Conservation (phyloP, 2,329 filamentous ascomycete genomes). For the Gliomastix tumulicola region DNA sequence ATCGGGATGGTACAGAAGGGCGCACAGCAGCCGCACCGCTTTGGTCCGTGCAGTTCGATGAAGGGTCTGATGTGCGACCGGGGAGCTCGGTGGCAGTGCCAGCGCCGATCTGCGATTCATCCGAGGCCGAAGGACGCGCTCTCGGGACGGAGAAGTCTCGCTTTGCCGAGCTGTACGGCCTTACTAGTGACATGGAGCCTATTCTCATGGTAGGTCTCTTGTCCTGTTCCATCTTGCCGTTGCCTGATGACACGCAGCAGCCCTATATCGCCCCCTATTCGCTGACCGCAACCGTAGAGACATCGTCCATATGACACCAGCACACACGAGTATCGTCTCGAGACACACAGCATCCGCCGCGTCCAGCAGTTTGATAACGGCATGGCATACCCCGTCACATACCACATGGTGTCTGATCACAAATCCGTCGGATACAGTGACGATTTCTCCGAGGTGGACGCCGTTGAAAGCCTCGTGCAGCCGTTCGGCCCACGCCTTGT, state of each 20-base stretch:
- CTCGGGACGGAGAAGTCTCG: background rate
- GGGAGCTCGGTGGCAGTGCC: no score
- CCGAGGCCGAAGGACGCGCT: no score
- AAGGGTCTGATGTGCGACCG: no score
- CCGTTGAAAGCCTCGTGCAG: slow-evolving; percentile 50
- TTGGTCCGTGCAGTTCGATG: no score
- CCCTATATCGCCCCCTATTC: no score
- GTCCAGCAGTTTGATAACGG: background rate
- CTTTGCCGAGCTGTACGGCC: background rate
- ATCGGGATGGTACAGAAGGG: no score
- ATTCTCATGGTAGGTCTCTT: background rate
- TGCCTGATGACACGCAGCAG: no score
- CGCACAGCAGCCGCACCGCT: no score
- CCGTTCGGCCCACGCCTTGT: slow-evolving; percentile 53
- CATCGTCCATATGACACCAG: background rate
- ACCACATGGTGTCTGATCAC: background rate
- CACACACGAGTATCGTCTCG: background rate
- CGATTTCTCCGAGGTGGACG: slow-evolving; percentile 18
- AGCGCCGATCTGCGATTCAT: no score
- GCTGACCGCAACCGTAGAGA: no score
- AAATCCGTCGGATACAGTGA: background rate
- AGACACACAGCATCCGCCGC: background rate
- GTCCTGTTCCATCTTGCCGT: no score
- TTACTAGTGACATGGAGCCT: background rate
- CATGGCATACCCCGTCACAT: background rate